Base-by-base conservation (phyloP, 495 filamentous ascomycete species). In the Penicillium waksmanii region DNA sequence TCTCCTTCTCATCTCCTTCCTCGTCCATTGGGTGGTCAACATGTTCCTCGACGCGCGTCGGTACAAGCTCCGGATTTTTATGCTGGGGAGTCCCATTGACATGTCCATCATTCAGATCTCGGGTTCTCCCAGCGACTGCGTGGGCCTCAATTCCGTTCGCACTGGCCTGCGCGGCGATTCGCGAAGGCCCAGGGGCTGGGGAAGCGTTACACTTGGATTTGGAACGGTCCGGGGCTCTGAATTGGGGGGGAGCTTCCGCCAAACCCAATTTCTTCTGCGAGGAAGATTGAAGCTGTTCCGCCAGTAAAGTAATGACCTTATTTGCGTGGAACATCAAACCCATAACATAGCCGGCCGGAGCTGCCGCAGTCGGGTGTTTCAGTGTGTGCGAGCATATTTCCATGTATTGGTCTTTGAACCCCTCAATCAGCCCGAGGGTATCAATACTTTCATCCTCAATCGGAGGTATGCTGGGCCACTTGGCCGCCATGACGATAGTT, bases 311-410 rank as follows among this genome's bases (percentile, higher is more conserved):
- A n/a, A 54, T 40, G 19, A 43, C 21, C 15, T 54, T 54, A 21
- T 54, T 54, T 2, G 52, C 52, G 8, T 54, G 52, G 36, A 54
- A 54, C 52, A 54, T 54, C 3, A 43, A 10, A 12, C 42, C 52
- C 52, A 54, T 54, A 13, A 54, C 52, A 43, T 54, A 54, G 21
- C 36, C 27, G 1, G 52, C 52, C 18, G 52, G 23, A 17, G 52
- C 52, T 17, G 36, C 31, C 19, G 52, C 52, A 13, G 36, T 44
- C 5, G 52, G 52, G 23, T 54, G 15, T 27, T 44, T 35, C n/a
- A 38, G 18, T 17, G 52, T 54, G 19, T 54, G 36, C 18, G 12
- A 38, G 36, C 35, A 54, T 35, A 54, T 44, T 18, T 47, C 44
- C 44, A 19, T 19, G 17, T 47, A 47, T 19, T 47, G 44, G 25